Evolutionary conservation across 176 grass and related monocot species (phyloP), one percentile per base, ranked within the genome.

Genomic region (Triticum urartu): DNA sequence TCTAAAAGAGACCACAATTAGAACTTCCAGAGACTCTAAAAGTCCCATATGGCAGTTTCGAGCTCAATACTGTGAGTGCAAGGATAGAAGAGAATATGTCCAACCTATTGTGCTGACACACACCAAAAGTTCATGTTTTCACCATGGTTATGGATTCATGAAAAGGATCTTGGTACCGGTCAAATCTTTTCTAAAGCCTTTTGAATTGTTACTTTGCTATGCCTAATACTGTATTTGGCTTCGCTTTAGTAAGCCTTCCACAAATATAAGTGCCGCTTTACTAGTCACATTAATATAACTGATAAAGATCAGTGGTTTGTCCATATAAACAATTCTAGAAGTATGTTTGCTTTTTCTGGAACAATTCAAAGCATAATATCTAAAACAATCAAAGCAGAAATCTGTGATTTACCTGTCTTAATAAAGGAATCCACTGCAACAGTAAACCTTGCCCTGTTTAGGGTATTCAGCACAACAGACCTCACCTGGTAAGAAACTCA

Each of bases 351-450:
- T n/a, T 11, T 36, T 60, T 9, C 15, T 6, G 54, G 1, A 70
- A 85, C 38, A 82, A 71, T n/a, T 42, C 0, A 13, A 89, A 91
- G 79, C 2, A 58, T 18, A 58, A 7, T 20, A 59, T 21, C 2
- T 59, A 58, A 58, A 21, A 59, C 21, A 59, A 59, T 42, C 0
- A 14, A 89, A 91, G 79, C 3, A 75, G 11, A 81, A 11, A 66
- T 25, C 52, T 72, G 50, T 84, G 58, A 56, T 85, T 4, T 92
- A 97, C 97, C 97, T 76, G 94, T 99, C 77, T 93, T 97, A 90
- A 99, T 97, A 75, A 99, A 99, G 24, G 97, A 99, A 90, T 99
- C 90, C 78, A 99, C 97, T 43, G 97, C 94, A 50, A 99, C 97
- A 1, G 94, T 97, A 79, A 99, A 99, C 56, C 97, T 94, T 77